Percentiles rank a stretch among this genome's conserved stretches.
Conservation (phyloP, 306 rosid species). For the Arachis hypogaea region DNA sequence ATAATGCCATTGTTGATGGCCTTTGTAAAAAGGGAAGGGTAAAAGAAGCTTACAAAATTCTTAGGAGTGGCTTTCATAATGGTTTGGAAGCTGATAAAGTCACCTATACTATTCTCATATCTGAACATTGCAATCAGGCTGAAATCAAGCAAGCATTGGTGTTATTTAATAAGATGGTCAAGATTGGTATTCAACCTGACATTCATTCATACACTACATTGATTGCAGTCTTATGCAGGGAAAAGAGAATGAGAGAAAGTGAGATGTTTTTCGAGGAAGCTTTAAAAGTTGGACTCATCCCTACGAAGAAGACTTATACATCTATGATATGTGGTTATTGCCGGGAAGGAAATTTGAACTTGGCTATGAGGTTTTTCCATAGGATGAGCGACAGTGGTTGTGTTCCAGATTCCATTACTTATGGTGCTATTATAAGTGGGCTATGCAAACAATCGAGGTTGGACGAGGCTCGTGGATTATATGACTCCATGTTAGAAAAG, state of each 20-base stretch:
- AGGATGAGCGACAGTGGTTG: constrained; percentile 77
- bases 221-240: constrained; percentile 76
- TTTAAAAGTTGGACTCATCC: constrained; percentile 60
- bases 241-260: constrained; percentile 64
- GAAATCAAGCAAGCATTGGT: constrained; percentile 62
- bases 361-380: constrained; percentile 65
- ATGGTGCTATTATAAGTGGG: constrained; percentile 84
- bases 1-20: constrained; percentile 72
- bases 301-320: constrained; percentile 79
- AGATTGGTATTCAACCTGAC: constrained; percentile 75
- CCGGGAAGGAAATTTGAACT: constrained; percentile 56
- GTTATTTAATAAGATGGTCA: constrained; percentile 81
- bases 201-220: constrained; percentile 74
- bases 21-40: constrained; percentile 77
- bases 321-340: constrained; percentile 92
- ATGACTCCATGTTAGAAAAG: constrained; percentile 70
- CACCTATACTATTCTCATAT: constrained; percentile 76
- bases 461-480: constrained; percentile 68
- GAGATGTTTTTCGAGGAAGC: constrained; percentile 66
- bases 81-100: constrained; percentile 64
- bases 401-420: constrained; percentile 66
- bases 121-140: constrained; percentile 69
- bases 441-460: constrained; percentile 74
- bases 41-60: constrained; percentile 68
- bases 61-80: constrained; percentile 46